phyloP scores from a whole-genome alignment of 345 rosid genomes.

The Brassica incana region DNA sequence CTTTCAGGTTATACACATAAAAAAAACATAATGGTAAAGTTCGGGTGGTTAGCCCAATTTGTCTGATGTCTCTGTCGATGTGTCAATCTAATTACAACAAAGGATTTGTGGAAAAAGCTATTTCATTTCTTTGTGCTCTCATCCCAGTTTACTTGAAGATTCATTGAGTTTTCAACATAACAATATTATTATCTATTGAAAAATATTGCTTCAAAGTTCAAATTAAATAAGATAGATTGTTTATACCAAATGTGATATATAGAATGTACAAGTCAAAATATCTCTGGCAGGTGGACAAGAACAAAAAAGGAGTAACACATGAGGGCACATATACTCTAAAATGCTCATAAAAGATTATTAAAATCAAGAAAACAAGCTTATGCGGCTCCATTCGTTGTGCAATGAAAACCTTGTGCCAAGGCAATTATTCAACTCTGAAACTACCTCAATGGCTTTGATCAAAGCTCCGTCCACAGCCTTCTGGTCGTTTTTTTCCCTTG shows the following conservation, averaged over 20 bases:
- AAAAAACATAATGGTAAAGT: no score
- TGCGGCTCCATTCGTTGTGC: constrained; percentile 77
- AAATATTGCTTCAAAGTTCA: not conserved
- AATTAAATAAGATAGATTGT: not conserved
- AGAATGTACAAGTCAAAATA: constrained; percentile 20
- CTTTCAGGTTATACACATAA: no score
- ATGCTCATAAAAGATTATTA: not conserved
- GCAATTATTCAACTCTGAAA: constrained; percentile 67
- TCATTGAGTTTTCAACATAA: no score
- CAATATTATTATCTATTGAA: not conserved
- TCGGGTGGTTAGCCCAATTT: no score
- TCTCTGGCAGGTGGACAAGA: not conserved
- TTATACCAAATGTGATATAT: not conserved
- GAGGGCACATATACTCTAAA: not conserved
- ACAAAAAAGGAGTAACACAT: not conserved
- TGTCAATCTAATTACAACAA: not conserved
- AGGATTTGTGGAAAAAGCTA: no score
- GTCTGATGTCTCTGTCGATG: no score
- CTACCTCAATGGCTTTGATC: constrained; percentile 59
- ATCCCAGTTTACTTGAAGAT: no score
- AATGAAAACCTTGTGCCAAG: constrained; percentile 74
- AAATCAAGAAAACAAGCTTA: constrained; percentile 55
- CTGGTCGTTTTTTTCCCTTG: constrained; percentile 77
- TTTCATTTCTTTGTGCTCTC: no score
- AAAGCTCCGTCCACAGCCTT: constrained; percentile 61